Conservation (phyloP, 2,329 filamentous ascomycete genomes). For the Calonectria hongkongensis region DNA sequence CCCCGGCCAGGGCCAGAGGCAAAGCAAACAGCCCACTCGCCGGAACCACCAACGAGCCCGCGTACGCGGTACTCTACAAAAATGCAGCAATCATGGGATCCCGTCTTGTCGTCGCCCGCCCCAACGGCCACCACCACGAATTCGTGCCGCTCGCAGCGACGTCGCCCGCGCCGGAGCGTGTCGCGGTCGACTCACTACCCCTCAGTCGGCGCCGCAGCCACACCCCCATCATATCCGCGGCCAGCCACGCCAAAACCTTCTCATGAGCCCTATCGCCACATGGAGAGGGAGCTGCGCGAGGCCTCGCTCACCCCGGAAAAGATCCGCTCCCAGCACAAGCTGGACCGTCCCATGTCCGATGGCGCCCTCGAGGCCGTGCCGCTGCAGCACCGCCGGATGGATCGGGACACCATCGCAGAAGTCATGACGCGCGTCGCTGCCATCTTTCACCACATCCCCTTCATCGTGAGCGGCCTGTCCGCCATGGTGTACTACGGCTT, state of each 20-base stretch:
- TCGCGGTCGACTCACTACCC: constrained; percentile 11
- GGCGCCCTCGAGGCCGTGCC: constrained; percentile 41
- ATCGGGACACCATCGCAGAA: constrained; percentile 56
- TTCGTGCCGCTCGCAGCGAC: constrained; percentile 28
- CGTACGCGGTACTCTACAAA: constrained; percentile 32
- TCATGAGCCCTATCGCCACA: constrained; percentile 30
- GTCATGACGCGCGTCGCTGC: constrained; percentile 63
- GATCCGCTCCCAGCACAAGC: constrained; percentile 28
- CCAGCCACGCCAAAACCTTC: constrained; percentile 35
- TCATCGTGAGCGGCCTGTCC: constrained; percentile 67
- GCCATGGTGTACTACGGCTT: constrained; percentile 68
- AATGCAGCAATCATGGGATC: constrained; percentile 24
- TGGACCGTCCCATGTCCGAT: constrained; percentile 34
- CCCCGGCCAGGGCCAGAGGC: constrained; percentile 23
- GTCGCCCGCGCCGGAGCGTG: constrained; percentile 17
- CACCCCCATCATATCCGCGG: constrained; percentile 30
- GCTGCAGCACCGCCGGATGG: constrained; percentile 51
- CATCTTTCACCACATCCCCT: constrained; percentile 65
- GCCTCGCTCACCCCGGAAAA: constrained; percentile 23
- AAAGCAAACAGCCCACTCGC: constrained; percentile 29
- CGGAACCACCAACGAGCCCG: constrained; percentile 17
- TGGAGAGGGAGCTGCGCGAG: constrained; percentile 31
- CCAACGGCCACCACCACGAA: constrained; percentile 26
- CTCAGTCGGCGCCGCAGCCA: constrained; percentile 6
- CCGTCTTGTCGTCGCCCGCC: constrained; percentile 29